Evolutionary conservation across 805 yeast genomes (phyloP), one percentile per base, ranked within the genome.

Genomic region (Starmerella ratchasimensis): DNA sequence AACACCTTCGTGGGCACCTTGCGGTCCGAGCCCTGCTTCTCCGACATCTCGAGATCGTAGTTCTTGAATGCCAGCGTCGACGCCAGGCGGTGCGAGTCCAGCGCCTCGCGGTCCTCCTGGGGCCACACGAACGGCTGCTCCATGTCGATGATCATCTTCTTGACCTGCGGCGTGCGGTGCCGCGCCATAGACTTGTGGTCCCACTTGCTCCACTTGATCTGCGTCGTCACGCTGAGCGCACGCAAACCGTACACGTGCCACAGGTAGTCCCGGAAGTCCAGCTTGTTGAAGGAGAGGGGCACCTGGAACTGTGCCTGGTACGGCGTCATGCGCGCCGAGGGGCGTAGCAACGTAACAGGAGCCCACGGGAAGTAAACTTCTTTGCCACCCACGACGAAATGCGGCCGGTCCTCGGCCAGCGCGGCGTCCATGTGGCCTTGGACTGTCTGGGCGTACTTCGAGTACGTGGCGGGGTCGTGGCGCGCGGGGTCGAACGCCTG

Each of bases 41-140:
- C 63, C 33, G 59, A 57, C 50, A 64, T 67, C 38, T 70, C 74
- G 25, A 65, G 68, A 41, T 73, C 64, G 51, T 69, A 74, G 37
- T 65, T 63, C 17, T 59, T 60, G 31, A 62, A 47, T 20, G 58
- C 45, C 14, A 39, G 21, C 6, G 37, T 32, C 17, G 37, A 33
- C 29, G 39, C 28, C 26, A 45, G 36, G 8, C 47, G 38, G 41
- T 44, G 43, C 17, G 47, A 48, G 38, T 51, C 49, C 39, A 39
- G 47, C 46, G 60, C 60, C 46, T 64, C 64, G 33, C 66, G 60
- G 28, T 51, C 57, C 18, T 71, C 69, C 43, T 65, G 69, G 3
- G 99, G 99, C 95, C 96, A 90, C 33, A 90, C 69, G 56, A 90
- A 90, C 18, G 99, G 98, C 48, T 88, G 83, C 41, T 74, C 76